These are phyloP conservation scores for Infundibulicybe gibba DNA, from an alignment of 768 basidiomycete genomes.

Conservation along the genomic window DNA sequence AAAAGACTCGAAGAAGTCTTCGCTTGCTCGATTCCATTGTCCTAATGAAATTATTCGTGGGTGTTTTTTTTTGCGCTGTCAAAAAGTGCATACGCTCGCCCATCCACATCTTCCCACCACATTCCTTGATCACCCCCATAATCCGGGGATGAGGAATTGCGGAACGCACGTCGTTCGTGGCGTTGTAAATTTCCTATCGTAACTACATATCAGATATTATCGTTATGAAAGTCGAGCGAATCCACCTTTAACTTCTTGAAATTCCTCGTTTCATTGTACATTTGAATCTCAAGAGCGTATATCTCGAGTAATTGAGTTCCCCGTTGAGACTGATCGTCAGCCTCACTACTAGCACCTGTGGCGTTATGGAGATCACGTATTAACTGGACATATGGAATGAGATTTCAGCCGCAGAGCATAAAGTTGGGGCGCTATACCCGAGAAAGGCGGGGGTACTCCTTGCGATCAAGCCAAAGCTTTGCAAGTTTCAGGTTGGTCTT, in stretches of 20 bases:
- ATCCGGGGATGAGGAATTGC: slow-evolving; percentile 98
- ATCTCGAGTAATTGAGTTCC: slow-evolving; percentile 95
- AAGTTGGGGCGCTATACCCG: slow-evolving; percentile 45
- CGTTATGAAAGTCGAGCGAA: not conserved
- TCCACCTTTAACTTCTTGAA: slow-evolving; percentile 91
- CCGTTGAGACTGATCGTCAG: slow-evolving; percentile 84
- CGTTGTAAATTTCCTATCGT: slow-evolving; percentile 92
- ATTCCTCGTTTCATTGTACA: slow-evolving; percentile 97
- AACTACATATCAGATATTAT: not conserved
- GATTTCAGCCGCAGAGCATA: not conserved
- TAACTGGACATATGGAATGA: slow-evolving; percentile 40
- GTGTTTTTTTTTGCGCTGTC: not conserved
- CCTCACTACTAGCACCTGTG: slow-evolving; percentile 57
- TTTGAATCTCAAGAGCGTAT: slow-evolving; percentile 97
- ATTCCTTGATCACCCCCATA: slow-evolving; percentile 99
- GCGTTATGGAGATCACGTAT: slow-evolving; percentile 72
- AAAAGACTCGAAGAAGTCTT: slow-evolving; percentile 99
- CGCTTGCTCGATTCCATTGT: slow-evolving; percentile 95
- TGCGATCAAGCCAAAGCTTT: slow-evolving; percentile 94
- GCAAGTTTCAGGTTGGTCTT: slow-evolving; percentile 98
- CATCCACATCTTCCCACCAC: slow-evolving; percentile 99
- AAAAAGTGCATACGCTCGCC: slow-evolving; percentile 71
- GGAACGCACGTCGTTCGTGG: slow-evolving; percentile 86
- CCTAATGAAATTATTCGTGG: slow-evolving; percentile 39
- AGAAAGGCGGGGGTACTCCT: slow-evolving; percentile 82